These are phyloP conservation scores for Inonotus obliquus DNA, from an alignment of 1,284 basidiomycete species.

Conservation along the genomic window DNA sequence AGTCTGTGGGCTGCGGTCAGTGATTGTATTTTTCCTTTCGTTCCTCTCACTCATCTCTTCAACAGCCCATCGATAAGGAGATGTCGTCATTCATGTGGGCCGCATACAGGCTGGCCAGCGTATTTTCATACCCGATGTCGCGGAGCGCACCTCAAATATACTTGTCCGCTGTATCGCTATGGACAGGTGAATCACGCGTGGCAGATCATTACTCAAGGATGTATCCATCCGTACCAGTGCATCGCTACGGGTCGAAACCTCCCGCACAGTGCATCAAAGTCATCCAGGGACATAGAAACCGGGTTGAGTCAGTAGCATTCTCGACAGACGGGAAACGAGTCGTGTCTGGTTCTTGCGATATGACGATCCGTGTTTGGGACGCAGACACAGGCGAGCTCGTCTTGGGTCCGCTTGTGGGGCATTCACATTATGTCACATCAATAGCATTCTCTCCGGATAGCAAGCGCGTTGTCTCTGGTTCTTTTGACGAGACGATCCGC, in stretches of 20 bases:
- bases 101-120: neutral
- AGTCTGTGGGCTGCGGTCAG: neutral
- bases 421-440: neutral
- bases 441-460: neutral
- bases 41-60: neutral
- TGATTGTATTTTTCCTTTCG: neutral
- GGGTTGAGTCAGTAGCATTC: neutral
- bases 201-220: neutral
- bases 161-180: neutral
- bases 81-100: neutral
- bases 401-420: neutral
- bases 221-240: neutral
- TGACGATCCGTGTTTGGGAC: neutral
- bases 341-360: neutral
- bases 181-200: neutral
- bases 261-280: neutral
- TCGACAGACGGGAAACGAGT: neutral
- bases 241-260: neutral
- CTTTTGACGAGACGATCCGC: neutral
- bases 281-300: neutral
- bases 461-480: neutral
- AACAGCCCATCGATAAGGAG: neutral
- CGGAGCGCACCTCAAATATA: slow-evolving; percentile 1
- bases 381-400: neutral
- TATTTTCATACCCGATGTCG: neutral